Evolutionary conservation across 306 rosid genomes (phyloP).

Genomic region (Mucuna pruriens): DNA sequence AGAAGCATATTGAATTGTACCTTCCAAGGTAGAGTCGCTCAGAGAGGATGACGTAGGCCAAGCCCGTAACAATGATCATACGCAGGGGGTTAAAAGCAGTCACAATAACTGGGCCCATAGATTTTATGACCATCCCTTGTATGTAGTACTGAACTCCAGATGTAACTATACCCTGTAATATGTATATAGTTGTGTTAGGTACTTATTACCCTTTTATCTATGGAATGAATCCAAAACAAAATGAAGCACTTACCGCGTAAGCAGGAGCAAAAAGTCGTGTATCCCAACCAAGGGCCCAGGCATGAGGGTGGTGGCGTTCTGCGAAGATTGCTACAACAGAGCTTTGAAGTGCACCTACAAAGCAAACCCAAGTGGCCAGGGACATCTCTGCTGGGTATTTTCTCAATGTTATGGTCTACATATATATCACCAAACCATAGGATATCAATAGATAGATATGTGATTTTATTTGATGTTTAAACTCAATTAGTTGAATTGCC

Average conservation of each 20-base stretch:
- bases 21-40: slow-evolving; percentile 79
- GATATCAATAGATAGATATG: background rate
- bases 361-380: slow-evolving; percentile 71
- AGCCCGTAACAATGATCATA: slow-evolving; percentile 66
- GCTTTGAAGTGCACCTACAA: slow-evolving; percentile 69
- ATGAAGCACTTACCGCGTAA: slow-evolving; percentile 62
- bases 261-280: slow-evolving; percentile 63
- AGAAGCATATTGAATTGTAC: slow-evolving; percentile 23
- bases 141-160: slow-evolving; percentile 75
- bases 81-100: slow-evolving; percentile 83
- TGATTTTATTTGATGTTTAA: background rate
- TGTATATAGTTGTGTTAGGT: background rate
- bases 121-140: slow-evolving; percentile 70
- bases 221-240: background rate
- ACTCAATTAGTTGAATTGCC: background rate
- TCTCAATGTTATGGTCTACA: slow-evolving; percentile 71
- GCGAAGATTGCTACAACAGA: slow-evolving; percentile 50
- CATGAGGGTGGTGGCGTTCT: slow-evolving; percentile 55
- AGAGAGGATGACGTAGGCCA: slow-evolving; percentile 59
- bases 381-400: slow-evolving; percentile 77
- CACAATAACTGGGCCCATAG: slow-evolving; percentile 83
- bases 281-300: slow-evolving; percentile 75
- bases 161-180: slow-evolving; percentile 66
- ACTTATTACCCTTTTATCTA: background rate
- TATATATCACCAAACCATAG: background rate